Conservation (phyloP, 2,329 filamentous ascomycete genomes). For the Mariannaea elegans region DNA sequence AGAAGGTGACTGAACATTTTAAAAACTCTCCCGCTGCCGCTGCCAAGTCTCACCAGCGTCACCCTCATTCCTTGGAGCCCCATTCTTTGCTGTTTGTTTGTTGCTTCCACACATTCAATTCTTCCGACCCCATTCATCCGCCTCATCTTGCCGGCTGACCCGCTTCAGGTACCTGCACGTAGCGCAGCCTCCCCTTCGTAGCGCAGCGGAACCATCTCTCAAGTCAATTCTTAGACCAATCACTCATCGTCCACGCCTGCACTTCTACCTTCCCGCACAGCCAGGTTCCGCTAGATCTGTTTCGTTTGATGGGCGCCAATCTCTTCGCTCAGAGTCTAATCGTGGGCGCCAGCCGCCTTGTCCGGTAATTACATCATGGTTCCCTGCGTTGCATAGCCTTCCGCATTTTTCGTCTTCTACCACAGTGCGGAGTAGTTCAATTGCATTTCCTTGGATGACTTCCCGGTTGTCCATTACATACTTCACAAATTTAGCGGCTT, state of each 20-base stretch:
- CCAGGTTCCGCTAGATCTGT: constrained; percentile 13
- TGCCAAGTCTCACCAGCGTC: background rate
- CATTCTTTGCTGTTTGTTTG: background rate
- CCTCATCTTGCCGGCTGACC: background rate
- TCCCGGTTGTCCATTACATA: too few species aligned
- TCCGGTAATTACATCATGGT: too few species aligned
- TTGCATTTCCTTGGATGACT: too few species aligned
- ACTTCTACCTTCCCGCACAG: background rate
- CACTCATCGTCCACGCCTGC: background rate
- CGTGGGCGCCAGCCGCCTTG: too few species aligned
- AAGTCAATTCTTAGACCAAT: constrained; percentile 2
- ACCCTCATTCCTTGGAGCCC: background rate
- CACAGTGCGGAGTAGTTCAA: too few species aligned
- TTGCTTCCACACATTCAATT: background rate
- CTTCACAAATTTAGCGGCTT: too few species aligned
- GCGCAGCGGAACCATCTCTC: constrained; percentile 20
- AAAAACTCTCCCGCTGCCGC: too few species aligned
- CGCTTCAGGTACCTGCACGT: constrained; percentile 6
- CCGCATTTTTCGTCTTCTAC: too few species aligned
- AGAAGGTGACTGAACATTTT: too few species aligned
- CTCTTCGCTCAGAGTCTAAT: too few species aligned
- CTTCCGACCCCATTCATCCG: constrained; percentile 1
- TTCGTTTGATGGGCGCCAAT: background rate
- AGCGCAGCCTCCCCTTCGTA: constrained; percentile 11
- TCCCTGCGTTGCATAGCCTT: too few species aligned